phyloP scores from a whole-genome alignment of 768 basidiomycete genomes.

The Russula ochroleuca region DNA sequence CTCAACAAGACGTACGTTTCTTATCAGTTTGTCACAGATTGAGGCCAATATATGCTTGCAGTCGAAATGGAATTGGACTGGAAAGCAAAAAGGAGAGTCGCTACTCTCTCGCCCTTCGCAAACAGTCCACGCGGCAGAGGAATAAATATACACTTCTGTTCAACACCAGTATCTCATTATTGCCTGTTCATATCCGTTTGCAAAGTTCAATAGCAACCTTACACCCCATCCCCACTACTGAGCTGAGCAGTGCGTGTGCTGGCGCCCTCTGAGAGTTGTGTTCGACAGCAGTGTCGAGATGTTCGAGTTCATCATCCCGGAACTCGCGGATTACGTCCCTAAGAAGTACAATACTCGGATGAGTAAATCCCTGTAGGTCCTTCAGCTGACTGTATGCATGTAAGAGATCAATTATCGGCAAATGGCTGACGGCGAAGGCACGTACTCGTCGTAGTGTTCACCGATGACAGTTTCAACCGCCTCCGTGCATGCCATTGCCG shows the following conservation, averaged over 20 bases:
- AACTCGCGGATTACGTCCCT: slow-evolving; percentile 74
- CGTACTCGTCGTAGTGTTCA: slow-evolving; percentile 97
- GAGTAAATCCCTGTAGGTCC: slow-evolving; percentile 61
- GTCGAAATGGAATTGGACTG: slow-evolving; percentile 54
- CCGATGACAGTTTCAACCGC: slow-evolving; percentile 97
- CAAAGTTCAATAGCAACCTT: slow-evolving; percentile 87
- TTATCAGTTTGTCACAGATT: neutral
- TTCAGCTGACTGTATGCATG: slow-evolving; percentile 64
- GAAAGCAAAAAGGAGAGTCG: slow-evolving; percentile 45
- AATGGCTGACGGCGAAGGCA: slow-evolving; percentile 22
- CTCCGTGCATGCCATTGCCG: slow-evolving; percentile 98
- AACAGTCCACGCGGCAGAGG: slow-evolving; percentile 15
- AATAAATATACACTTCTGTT: slow-evolving; percentile 12
- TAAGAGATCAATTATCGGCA: slow-evolving; percentile 1
- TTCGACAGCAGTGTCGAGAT: slow-evolving; percentile 86
- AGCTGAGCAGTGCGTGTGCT: slow-evolving; percentile 85
- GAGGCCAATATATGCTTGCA: slow-evolving; percentile 29
- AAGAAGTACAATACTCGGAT: slow-evolving; percentile 76
- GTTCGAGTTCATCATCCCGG: slow-evolving; percentile 92
- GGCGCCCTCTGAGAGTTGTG: slow-evolving; percentile 87
- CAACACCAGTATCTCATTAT: neutral
- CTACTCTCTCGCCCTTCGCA: slow-evolving; percentile 31
- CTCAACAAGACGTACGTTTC: slow-evolving; percentile 39
- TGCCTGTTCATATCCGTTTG: slow-evolving; percentile 55
- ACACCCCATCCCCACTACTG: slow-evolving; percentile 80